These are phyloP conservation scores for Alternaria alternata DNA, from an alignment of 2,329 filamentous ascomycete genomes.

Conservation along the genomic window DNA sequence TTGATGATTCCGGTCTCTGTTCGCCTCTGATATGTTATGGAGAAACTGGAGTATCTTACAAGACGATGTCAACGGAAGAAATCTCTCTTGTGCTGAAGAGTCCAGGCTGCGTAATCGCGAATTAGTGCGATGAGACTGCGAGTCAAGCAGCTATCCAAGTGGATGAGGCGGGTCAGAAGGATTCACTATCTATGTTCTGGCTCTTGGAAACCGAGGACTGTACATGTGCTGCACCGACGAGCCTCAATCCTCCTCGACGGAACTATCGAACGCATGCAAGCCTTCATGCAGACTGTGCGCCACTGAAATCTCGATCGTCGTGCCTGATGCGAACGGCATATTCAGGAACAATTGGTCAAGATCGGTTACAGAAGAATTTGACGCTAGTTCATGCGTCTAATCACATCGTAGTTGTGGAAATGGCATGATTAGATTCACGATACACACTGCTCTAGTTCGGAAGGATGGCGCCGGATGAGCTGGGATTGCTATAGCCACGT, in stretches of 20 bases:
- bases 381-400: background rate
- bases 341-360: slow-evolving; percentile 1
- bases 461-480: slow-evolving; percentile 4
- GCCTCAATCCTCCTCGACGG: background rate
- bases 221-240: background rate
- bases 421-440: background rate
- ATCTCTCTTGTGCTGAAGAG: background rate
- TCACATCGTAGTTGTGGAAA: slow-evolving; percentile 9
- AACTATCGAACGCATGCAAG: background rate
- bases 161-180: slow-evolving; percentile 5
- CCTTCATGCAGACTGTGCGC: slow-evolving; percentile 5
- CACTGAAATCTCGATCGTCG: background rate
- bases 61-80: background rate
- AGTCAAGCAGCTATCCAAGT: slow-evolving; percentile 8
- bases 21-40: background rate
- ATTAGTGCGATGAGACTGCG: background rate
- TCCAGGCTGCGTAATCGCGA: background rate
- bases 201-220: background rate
- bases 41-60: background rate
- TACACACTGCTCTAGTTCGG: background rate
- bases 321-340: background rate
- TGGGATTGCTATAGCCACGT: slow-evolving; percentile 5
- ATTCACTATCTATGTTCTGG: slow-evolving; percentile 12
- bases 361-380: background rate
- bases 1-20: background rate